Conservation (phyloP, 352 stramenopile genomes). For the Thalassiosira exigua region DNA sequence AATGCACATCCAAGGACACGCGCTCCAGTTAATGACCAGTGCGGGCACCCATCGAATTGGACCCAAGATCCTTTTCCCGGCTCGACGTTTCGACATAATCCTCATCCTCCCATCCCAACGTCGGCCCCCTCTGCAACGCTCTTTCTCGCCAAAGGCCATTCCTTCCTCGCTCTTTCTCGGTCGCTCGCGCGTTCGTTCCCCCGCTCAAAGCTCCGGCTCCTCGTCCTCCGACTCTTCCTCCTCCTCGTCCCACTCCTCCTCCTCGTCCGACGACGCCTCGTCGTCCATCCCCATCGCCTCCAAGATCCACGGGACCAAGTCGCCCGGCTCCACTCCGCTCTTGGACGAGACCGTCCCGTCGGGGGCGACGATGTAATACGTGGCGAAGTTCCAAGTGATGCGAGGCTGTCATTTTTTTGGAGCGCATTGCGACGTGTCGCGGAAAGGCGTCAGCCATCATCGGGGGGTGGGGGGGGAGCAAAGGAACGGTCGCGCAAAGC, state of each 20-base stretch:
- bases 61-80: no score
- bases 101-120: no score
- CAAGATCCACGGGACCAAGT: conserved; percentile 55
- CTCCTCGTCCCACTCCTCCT: neutral
- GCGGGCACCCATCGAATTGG: no score
- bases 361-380: conserved; percentile 73
- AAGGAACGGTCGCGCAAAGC: neutral
- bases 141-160: no score
- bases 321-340: conserved; percentile 66
- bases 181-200: neutral
- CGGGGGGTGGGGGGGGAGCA: neutral
- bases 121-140: no score
- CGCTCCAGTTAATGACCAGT: no score
- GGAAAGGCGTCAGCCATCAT: neutral
- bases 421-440: neutral
- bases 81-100: no score
- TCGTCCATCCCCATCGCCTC: conserved; percentile 50
- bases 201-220: no score
- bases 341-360: conserved; percentile 59
- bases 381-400: conserved; percentile 85
- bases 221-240: conserved; percentile 1
- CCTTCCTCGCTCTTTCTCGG: no score
- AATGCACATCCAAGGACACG: no score
- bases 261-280: neutral
- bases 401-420: neutral